phyloP scores from a whole-genome alignment of 805 yeast genomes.

The Torulaspora gathmanii region DNA sequence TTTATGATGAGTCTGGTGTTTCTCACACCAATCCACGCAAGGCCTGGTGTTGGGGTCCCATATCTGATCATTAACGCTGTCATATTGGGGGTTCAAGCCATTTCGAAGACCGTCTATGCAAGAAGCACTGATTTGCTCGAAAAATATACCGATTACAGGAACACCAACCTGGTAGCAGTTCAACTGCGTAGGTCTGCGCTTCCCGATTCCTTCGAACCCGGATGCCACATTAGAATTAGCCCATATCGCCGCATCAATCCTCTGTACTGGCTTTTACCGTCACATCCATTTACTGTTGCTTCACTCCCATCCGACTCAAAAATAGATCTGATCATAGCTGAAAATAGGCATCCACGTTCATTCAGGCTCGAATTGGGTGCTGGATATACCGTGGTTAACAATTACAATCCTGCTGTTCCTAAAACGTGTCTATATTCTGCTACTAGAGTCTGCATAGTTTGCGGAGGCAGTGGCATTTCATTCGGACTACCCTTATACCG shows the following conservation, averaged over 20 bases:
- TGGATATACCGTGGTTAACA: slow-evolving; percentile 39
- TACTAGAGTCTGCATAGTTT: slow-evolving; percentile 48
- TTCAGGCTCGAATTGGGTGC: slow-evolving; percentile 35
- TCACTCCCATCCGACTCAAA: slow-evolving; percentile 39
- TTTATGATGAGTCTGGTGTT: slow-evolving; percentile 44
- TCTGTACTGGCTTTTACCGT: slow-evolving; percentile 47
- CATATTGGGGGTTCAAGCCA: slow-evolving; percentile 19
- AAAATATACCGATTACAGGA: slow-evolving; percentile 15
- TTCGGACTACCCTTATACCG: slow-evolving; percentile 52
- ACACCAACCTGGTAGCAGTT: slow-evolving; percentile 25
- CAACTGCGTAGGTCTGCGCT: slow-evolving; percentile 29
- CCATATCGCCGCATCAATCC: slow-evolving; percentile 35
- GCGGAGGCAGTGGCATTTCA: slow-evolving; percentile 75
- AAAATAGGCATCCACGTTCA: slow-evolving; percentile 27
- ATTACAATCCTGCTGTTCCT: slow-evolving; percentile 43
- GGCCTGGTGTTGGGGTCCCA: slow-evolving; percentile 56
- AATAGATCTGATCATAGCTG: slow-evolving; percentile 45
- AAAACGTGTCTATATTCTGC: slow-evolving; percentile 45
- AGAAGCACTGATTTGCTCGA: slow-evolving; percentile 12
- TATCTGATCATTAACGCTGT: slow-evolving; percentile 25
- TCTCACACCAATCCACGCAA: slow-evolving; percentile 55
- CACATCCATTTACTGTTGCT: slow-evolving; percentile 66
- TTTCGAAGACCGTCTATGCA: slow-evolving; percentile 15
- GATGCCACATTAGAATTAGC: slow-evolving; percentile 54
- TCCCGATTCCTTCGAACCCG: slow-evolving; percentile 41